Base-by-base conservation (phyloP, 768 basidiomycete species). In the Grammothele lineata region DNA sequence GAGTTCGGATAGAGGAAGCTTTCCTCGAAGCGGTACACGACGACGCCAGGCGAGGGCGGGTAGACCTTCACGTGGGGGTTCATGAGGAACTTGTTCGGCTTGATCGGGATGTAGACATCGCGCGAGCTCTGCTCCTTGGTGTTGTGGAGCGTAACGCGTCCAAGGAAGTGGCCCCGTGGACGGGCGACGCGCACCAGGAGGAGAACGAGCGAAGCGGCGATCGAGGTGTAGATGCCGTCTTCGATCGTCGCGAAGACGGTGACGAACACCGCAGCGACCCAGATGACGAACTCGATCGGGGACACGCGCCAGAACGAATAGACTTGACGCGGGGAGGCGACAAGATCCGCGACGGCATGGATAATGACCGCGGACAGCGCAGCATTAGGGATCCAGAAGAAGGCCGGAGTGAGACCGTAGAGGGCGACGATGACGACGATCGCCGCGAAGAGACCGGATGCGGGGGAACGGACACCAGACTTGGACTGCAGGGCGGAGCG, bases 401-500 rank as follows among this genome's bases (percentile, higher is more conserved):
- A 93, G 36, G 91, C 91, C n/a, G 81, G 80, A 0, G 94, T 94
- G 37, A 98, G 77, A 30, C 92, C 94, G 61, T 98, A 98, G 6
- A 98, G 69, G 0, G 95, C 92, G 48, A 97, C 83, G 46, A 97
- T 75, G 53, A 98, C 94, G 33, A 93, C 83, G 22, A 94, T 62
- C 22, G 88, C 85, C 17, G 89, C 86, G 57, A 87, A 62, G 43
- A 92, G 73, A 43, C 95, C 95, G 10, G 88, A 91, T 7, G 84
- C 74, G 9, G 95, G 95, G 1, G 95, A 97, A 40, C 93, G 81
- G 12, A 96, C 94, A 36, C 95, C 95, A 0, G 91, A 93, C 65
- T 94, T 97, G 22, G 88, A 81, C 67, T 96, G 92, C 62, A 98
- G 73, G 3, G 95, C 95, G 6, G 92, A 88, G 19, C 95, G 87